A percentile compares a stretch with the other conserved stretches of the same genome.
Conservation (phyloP, 495 filamentous ascomycete species). For the Aspergillus sparsus region DNA sequence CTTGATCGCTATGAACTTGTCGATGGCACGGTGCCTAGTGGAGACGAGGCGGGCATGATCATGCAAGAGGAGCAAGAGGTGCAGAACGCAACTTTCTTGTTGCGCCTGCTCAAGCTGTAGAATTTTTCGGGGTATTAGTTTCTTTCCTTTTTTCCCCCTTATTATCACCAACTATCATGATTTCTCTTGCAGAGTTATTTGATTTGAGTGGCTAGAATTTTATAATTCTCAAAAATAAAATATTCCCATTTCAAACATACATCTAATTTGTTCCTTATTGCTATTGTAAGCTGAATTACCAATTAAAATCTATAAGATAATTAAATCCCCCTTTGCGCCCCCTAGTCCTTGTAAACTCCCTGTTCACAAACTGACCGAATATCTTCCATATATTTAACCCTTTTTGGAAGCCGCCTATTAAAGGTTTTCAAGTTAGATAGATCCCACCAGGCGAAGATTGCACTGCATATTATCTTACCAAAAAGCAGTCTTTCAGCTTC, state of each 20-base stretch:
- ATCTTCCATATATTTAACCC: constrained; percentile 22
- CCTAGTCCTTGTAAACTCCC: no score
- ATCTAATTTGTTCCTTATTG: not conserved
- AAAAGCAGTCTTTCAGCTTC: constrained; percentile 81
- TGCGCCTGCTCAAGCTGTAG: constrained; percentile 78
- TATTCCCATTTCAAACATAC: constrained; percentile 6
- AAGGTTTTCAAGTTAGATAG: constrained; percentile 10
- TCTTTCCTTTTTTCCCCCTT: constrained; percentile 4
- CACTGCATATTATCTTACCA: constrained; percentile 55
- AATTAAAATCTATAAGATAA: constrained; percentile 5
- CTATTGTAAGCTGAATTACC: not conserved
- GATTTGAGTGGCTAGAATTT: constrained; percentile 6
- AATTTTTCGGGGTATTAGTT: constrained; percentile 8
- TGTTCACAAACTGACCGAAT: not conserved
- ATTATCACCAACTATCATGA: not conserved
- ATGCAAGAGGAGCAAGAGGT: constrained; percentile 87
- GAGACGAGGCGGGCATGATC: constrained; percentile 63
- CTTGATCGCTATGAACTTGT: constrained; percentile 70
- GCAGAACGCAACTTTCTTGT: constrained; percentile 79
- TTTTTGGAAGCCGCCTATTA: constrained; percentile 45
- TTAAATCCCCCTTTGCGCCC: constrained; percentile 9
- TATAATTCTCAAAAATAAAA: constrained; percentile 16
- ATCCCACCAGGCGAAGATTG: not conserved
- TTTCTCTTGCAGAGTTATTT: not conserved
- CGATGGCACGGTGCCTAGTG: constrained; percentile 61